These are phyloP conservation scores for Candida takata DNA, from an alignment of 805 yeast species.

Conservation along the genomic window DNA sequence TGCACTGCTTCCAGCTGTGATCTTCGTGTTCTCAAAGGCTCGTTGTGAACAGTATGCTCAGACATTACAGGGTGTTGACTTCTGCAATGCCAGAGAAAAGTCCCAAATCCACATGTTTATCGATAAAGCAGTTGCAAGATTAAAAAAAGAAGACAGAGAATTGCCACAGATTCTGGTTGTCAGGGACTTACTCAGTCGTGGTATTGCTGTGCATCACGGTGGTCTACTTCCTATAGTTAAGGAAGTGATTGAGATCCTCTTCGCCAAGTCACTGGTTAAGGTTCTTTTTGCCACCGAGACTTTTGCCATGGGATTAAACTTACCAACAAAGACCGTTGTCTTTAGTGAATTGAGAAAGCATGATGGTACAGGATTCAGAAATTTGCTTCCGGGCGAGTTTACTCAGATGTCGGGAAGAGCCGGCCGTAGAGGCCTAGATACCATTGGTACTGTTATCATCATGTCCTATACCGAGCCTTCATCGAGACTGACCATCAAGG, in stretches of 20 bases:
- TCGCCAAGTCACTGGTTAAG: conserved; percentile 79
- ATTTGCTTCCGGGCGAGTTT: conserved; percentile 89
- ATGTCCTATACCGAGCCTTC: conserved; percentile 75
- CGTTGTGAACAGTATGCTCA: conserved; percentile 91
- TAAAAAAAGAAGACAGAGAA: conserved; percentile 87
- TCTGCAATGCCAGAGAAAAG: conserved; percentile 77
- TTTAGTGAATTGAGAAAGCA: conserved; percentile 82
- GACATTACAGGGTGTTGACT: conserved; percentile 64
- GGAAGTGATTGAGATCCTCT: conserved; percentile 87
- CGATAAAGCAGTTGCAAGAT: conserved; percentile 79
- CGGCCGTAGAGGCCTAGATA: conserved; percentile 93
- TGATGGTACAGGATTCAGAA: conserved; percentile 80
- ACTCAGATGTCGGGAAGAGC: conserved; percentile 99
- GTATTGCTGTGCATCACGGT: conserved; percentile 95
- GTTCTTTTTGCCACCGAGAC: conserved; percentile 96
- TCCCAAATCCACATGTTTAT: conserved; percentile 91
- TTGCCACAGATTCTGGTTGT: conserved; percentile 85
- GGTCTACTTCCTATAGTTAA: conserved; percentile 90
- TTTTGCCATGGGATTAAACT: conserved; percentile 95
- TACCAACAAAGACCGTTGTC: conserved; percentile 95
- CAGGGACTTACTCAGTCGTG: conserved; percentile 77
- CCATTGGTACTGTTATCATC: conserved; percentile 88
- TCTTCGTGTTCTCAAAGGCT: conserved; percentile 90
- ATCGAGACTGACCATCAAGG: conserved; percentile 53
- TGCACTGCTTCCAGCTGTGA: conserved; percentile 81